phyloP scores from a whole-genome alignment of 2,329 filamentous ascomycete species.

The Alternaria ethzedia region DNA sequence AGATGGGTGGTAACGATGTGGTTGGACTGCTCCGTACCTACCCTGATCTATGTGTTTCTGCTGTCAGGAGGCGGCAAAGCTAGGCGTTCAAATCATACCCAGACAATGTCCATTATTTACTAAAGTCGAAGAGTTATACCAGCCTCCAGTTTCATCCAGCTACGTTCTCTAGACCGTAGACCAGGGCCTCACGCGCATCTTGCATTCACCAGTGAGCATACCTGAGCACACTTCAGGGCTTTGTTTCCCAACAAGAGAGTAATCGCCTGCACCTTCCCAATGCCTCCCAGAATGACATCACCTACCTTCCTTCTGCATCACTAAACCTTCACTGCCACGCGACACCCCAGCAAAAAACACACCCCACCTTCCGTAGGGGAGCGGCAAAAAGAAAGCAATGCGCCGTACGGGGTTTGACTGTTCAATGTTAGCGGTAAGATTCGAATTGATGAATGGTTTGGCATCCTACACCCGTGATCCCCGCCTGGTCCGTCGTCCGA shows the following conservation, averaged over 20 bases:
- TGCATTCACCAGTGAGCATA: background rate
- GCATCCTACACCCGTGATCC: slow-evolving; percentile 36
- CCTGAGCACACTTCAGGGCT: background rate
- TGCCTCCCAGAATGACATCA: background rate
- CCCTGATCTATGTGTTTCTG: background rate
- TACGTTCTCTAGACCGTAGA: background rate
- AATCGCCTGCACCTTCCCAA: background rate
- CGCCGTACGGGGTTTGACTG: slow-evolving; percentile 25
- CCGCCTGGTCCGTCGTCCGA: slow-evolving; percentile 22
- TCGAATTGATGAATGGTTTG: background rate
- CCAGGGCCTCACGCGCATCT: background rate
- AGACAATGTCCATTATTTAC: background rate
- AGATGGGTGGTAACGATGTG: background rate
- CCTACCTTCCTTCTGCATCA: background rate
- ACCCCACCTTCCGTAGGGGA: background rate
- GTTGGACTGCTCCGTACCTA: background rate
- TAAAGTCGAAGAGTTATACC: background rate
- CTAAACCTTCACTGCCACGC: background rate
- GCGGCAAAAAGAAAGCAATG: slow-evolving; percentile 13
- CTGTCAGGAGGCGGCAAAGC: slow-evolving; percentile 2
- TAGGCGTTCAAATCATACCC: slow-evolving; percentile 9
- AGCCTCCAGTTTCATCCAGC: background rate
- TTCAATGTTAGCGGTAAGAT: background rate
- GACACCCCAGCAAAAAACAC: background rate
- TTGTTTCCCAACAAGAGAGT: background rate